phyloP scores from a whole-genome alignment of 176 grass and related monocot genomes.

The Oryza rufipogon region DNA sequence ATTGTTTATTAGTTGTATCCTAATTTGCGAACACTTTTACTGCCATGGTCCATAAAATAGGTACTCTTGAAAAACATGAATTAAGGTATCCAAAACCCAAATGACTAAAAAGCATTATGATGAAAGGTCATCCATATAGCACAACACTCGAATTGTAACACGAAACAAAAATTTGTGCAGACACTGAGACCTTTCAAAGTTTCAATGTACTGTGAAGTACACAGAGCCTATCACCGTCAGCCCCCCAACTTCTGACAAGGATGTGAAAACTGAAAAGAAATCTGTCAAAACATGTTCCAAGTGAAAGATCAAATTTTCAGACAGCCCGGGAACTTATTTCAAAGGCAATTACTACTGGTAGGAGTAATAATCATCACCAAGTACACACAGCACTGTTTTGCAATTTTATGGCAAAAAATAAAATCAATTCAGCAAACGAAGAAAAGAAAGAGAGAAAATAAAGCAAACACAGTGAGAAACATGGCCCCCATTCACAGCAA shows the following conservation, averaged over 20 bases:
- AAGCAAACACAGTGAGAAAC: conserved; percentile 9
- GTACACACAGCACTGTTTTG: background rate
- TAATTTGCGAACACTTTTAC: conserved; percentile 17
- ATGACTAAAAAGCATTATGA: background rate
- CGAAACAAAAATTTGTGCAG: background rate
- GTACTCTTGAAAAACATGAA: background rate
- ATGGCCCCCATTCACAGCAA: conserved; percentile 40
- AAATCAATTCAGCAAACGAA: background rate
- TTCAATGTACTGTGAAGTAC: background rate
- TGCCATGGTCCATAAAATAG: conserved; percentile 7
- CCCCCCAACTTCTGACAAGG: background rate
- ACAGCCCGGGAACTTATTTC: background rate
- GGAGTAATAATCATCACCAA: background rate
- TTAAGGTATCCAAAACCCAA: background rate
- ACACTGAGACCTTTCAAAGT: background rate
- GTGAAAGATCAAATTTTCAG: background rate
- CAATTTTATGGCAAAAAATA: background rate
- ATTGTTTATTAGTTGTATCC: background rate
- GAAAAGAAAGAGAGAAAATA: background rate
- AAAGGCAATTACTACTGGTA: background rate
- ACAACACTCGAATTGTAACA: background rate
- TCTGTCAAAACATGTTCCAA: background rate
- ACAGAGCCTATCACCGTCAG: background rate
- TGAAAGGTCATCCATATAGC: background rate
- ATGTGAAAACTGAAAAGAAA: background rate